phyloP scores from a whole-genome alignment of 805 yeast species.

The Candida khao-thaluensis region DNA sequence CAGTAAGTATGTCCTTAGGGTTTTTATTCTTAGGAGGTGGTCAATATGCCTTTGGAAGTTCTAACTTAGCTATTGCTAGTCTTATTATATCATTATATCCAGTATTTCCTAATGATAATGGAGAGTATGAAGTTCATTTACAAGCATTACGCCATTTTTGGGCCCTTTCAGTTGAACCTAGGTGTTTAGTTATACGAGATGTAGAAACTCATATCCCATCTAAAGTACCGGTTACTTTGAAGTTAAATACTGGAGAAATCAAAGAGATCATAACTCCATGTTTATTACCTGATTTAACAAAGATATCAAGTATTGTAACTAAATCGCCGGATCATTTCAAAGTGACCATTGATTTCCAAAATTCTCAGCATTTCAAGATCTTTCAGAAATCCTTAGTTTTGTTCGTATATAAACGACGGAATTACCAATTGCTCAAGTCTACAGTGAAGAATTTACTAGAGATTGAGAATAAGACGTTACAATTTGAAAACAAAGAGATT shows the following conservation, averaged over 20 bases:
- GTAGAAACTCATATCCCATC: slow-evolving; percentile 58
- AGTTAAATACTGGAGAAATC: slow-evolving; percentile 36
- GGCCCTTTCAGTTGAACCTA: slow-evolving; percentile 77
- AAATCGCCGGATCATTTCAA: slow-evolving; percentile 52
- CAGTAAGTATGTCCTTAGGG: slow-evolving; percentile 80
- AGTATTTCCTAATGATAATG: slow-evolving; percentile 49
- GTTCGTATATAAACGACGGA: slow-evolving; percentile 49
- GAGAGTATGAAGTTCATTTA: slow-evolving; percentile 57
- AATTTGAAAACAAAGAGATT: slow-evolving; percentile 27
- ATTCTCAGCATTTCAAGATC: slow-evolving; percentile 42
- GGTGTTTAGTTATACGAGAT: slow-evolving; percentile 79
- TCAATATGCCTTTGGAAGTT: slow-evolving; percentile 72
- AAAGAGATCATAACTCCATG: slow-evolving; percentile 56
- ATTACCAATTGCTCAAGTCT: slow-evolving; percentile 37
- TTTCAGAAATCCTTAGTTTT: slow-evolving; percentile 48
- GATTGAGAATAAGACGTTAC: slow-evolving; percentile 32
- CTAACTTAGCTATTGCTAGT: slow-evolving; percentile 64
- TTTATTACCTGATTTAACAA: slow-evolving; percentile 58
- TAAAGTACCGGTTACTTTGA: slow-evolving; percentile 43
- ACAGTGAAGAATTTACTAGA: slow-evolving; percentile 33
- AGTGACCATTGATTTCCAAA: slow-evolving; percentile 44
- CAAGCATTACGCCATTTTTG: slow-evolving; percentile 90
- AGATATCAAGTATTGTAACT: slow-evolving; percentile 49
- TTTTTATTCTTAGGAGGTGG: slow-evolving; percentile 90
- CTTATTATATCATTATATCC: slow-evolving; percentile 80